These are phyloP conservation scores for Vaccinium myrtillus DNA, from an alignment of 148 eudicot species.

Conservation along the genomic window DNA sequence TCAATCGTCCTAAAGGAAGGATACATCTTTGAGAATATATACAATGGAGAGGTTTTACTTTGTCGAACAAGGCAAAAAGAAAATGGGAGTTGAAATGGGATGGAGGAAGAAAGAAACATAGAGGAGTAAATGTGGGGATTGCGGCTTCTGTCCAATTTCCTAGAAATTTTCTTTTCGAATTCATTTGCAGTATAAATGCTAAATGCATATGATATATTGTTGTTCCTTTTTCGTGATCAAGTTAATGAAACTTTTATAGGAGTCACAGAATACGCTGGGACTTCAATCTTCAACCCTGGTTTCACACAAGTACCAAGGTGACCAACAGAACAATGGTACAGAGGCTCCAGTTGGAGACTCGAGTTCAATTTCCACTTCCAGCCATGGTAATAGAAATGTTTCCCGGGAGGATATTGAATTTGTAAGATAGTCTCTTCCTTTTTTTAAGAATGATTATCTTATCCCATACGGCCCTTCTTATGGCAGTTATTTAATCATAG, in stretches of 20 bases:
- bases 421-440: conserved; percentile 41
- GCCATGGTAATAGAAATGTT: conserved; percentile 86
- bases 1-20: no score
- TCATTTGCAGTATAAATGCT: background rate
- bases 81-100: no score
- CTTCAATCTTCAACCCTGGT: conserved; percentile 52
- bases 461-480: background rate
- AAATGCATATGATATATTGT: background rate
- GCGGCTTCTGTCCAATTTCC: conserved; percentile 9
- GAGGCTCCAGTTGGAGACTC: conserved; percentile 75
- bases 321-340: conserved; percentile 55
- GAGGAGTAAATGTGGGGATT: no score
- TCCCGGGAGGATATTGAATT: conserved; percentile 98
- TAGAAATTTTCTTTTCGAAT: background rate
- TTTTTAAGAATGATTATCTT: background rate
- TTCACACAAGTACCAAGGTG: conserved; percentile 73
- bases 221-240: background rate
- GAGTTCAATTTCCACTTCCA: conserved; percentile 82
- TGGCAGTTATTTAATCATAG: background rate
- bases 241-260: conserved; percentile 40
- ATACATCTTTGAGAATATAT: no score
- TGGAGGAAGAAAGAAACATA: no score
- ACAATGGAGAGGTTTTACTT: no score
- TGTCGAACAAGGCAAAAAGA: no score
- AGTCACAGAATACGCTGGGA: conserved; percentile 59